Evolutionary conservation across 495 filamentous ascomycete genomes (phyloP).

Genomic region (Xylaria grammica): DNA sequence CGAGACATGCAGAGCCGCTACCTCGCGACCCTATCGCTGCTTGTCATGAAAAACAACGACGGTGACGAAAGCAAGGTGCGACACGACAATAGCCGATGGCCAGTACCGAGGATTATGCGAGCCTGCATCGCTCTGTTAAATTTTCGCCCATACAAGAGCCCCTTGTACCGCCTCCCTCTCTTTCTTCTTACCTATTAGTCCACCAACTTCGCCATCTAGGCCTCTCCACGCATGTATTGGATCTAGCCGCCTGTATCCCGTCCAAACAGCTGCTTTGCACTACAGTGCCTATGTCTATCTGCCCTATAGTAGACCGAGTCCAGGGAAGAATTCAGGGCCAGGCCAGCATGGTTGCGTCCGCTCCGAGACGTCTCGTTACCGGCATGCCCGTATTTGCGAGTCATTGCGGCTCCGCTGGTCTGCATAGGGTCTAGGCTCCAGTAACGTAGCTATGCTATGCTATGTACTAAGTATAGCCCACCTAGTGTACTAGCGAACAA

Average conservation of each 20-base stretch:
- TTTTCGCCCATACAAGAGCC: neutral
- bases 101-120: neutral
- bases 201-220: constrained; percentile 8
- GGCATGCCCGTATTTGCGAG: constrained; percentile 7
- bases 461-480: neutral
- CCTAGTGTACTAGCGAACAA: neutral
- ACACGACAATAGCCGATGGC: neutral
- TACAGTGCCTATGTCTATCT: neutral
- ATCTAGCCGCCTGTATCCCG: constrained; percentile 7
- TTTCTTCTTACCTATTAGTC: constrained; percentile 4
- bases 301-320: neutral
- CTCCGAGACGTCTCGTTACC: constrained; percentile 11
- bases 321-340: neutral
- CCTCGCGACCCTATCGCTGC: constrained; percentile 4
- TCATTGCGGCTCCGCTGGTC: constrained; percentile 22
- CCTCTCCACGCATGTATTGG: constrained; percentile 6
- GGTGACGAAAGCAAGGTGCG: neutral
- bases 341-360: neutral
- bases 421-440: constrained; percentile 13
- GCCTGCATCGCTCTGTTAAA: neutral
- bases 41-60: neutral
- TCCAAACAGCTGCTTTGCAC: neutral
- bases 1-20: neutral
- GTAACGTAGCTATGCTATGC: neutral
- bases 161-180: neutral